These are phyloP conservation scores for Wallacemonas sp. DNA, from an alignment of 208 protist species.

Conservation along the genomic window DNA sequence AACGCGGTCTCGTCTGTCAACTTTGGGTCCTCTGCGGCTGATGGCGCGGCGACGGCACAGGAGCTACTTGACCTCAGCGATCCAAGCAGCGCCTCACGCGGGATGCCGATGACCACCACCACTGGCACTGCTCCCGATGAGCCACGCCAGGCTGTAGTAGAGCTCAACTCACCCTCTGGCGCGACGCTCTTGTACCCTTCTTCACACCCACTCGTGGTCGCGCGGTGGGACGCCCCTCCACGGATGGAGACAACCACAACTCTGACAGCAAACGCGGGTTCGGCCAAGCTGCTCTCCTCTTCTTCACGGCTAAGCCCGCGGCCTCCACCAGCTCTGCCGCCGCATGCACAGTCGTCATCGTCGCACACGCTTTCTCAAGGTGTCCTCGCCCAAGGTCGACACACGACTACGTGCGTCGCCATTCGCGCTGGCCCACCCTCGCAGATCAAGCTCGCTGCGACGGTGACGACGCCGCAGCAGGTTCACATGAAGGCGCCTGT, in stretches of 20 bases:
- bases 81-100: too few relatives aligned
- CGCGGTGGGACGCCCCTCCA: background rate
- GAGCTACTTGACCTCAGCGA: too few relatives aligned
- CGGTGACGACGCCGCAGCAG: background rate
- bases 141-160: slow-evolving; percentile 49
- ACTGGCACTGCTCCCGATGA: background rate
- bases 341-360: background rate
- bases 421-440: slow-evolving; percentile 9
- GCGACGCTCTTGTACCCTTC: slow-evolving; percentile 57
- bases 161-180: slow-evolving; percentile 58
- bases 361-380: too few relatives aligned
- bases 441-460: slow-evolving; percentile 20
- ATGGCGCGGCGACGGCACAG: background rate
- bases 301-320: too few relatives aligned
- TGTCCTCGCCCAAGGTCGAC: too few relatives aligned
- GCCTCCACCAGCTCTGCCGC: background rate
- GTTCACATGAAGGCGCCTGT: slow-evolving; percentile 23
- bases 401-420: slow-evolving; percentile 29
- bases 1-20: background rate
- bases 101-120: background rate
- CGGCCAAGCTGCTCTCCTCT: too few relatives aligned
- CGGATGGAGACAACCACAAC: too few relatives aligned
- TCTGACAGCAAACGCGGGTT: too few relatives aligned
- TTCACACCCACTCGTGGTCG: slow-evolving; percentile 59
- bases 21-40: background rate